Evolutionary conservation across 2,329 filamentous ascomycete species (phyloP).

Genomic region (Epicoccum nigrum): DNA sequence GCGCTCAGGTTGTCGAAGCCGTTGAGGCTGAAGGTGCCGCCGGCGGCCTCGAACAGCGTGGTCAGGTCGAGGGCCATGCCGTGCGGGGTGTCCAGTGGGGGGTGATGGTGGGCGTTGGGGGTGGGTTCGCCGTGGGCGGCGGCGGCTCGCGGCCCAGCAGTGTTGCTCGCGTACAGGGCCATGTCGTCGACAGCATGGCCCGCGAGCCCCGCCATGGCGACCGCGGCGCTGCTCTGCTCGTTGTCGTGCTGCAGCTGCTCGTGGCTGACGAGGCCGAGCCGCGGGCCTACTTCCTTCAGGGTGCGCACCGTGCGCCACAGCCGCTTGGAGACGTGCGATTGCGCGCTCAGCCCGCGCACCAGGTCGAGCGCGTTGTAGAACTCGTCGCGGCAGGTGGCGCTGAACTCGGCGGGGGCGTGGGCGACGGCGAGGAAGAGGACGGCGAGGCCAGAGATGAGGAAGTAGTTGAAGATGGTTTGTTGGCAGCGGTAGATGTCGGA

Average conservation of each 20-base stretch:
- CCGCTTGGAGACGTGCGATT: slow-evolving; percentile 73
- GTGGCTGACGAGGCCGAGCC: slow-evolving; percentile 65
- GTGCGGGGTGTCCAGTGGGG: slow-evolving; percentile 59
- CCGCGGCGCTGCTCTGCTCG: slow-evolving; percentile 65
- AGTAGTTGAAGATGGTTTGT: slow-evolving; percentile 82
- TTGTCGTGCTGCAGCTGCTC: slow-evolving; percentile 56
- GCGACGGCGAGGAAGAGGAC: slow-evolving; percentile 78
- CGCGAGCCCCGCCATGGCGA: slow-evolving; percentile 70
- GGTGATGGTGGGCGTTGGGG: neutral
- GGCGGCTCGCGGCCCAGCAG: no score
- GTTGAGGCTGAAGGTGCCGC: slow-evolving; percentile 50
- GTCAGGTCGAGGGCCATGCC: slow-evolving; percentile 68
- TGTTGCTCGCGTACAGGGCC: slow-evolving; percentile 20
- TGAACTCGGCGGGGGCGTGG: slow-evolving; percentile 75
- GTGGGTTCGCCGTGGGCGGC: neutral
- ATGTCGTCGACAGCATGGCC: neutral
- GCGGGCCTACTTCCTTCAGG: slow-evolving; percentile 73
- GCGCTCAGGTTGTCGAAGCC: slow-evolving; percentile 38
- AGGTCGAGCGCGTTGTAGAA: slow-evolving; percentile 80
- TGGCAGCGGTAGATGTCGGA: slow-evolving; percentile 73
- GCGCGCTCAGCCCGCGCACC: slow-evolving; percentile 72
- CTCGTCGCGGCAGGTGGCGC: slow-evolving; percentile 70
- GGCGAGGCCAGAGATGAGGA: slow-evolving; percentile 74
- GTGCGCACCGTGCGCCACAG: slow-evolving; percentile 75
- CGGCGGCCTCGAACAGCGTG: slow-evolving; percentile 68